Conservation (phyloP, 768 basidiomycete genomes). For the Mrakia gelida region DNA sequence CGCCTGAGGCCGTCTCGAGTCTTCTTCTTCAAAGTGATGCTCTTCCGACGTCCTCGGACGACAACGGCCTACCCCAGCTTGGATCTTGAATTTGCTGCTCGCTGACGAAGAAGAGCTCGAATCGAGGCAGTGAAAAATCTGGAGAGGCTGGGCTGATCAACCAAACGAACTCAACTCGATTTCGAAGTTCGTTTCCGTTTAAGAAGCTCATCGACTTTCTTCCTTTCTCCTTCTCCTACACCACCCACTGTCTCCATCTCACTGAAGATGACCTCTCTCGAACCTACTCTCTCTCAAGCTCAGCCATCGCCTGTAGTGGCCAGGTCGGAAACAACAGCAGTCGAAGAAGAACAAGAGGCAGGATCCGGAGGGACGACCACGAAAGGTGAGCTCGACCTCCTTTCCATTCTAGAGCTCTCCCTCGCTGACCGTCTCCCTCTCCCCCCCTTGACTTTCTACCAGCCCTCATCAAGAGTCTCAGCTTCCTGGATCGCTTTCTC, state of each 20-base stretch:
- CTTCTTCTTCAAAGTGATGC: too few relatives aligned
- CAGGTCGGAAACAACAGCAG: not conserved
- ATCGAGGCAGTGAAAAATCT: too few relatives aligned
- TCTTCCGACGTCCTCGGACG: too few relatives aligned
- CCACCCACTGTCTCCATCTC: not conserved
- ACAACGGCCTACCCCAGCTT: too few relatives aligned
- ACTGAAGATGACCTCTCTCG: not conserved
- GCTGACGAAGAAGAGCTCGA: too few relatives aligned
- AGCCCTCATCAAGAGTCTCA: slow-evolving; percentile 43
- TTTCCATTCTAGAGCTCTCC: not conserved
- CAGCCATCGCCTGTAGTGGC: not conserved
- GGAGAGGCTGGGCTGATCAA: too few relatives aligned
- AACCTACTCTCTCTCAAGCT: not conserved
- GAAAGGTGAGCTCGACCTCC: not conserved
- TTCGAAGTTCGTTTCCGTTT: too few relatives aligned
- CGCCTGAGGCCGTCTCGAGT: too few relatives aligned
- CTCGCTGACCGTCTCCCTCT: not conserved
- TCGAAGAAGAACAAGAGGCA: not conserved
- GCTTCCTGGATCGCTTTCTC: slow-evolving; percentile 58
- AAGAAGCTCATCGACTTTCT: too few relatives aligned
- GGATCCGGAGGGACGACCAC: not conserved
- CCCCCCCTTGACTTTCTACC: not conserved
- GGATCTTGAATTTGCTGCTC: too few relatives aligned
- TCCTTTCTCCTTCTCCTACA: not conserved
- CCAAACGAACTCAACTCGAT: too few relatives aligned